phyloP scores from a whole-genome alignment of 768 basidiomycete genomes.

The Leccinum disarticulatum region DNA sequence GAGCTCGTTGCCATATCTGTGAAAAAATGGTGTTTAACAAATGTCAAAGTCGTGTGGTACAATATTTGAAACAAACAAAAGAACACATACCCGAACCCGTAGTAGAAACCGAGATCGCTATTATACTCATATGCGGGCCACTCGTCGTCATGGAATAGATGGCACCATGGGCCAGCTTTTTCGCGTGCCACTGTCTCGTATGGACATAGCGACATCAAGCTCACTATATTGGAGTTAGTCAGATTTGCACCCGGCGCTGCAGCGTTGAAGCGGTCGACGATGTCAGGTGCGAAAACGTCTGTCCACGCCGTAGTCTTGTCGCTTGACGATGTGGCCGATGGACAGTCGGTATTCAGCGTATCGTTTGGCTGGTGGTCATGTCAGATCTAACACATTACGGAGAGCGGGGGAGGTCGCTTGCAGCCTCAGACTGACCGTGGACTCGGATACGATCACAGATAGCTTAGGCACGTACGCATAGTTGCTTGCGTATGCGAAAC shows the following conservation, averaged over 20 bases:
- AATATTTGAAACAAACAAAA: no score
- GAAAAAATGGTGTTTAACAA: no score
- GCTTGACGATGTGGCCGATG: conserved; percentile 24
- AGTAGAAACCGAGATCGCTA: conserved; percentile 73
- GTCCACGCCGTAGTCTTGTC: conserved; percentile 47
- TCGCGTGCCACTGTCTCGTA: conserved; percentile 63
- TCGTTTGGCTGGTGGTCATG: conserved; percentile 44
- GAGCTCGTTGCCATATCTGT: conserved; percentile 61
- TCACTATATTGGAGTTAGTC: conserved; percentile 49
- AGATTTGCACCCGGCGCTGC: conserved; percentile 65
- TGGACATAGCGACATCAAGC: conserved; percentile 69
- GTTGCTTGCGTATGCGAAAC: conserved; percentile 51
- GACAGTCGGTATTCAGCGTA: conserved; percentile 68
- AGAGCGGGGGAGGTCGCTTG: neutral
- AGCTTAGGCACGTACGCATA: conserved; percentile 44
- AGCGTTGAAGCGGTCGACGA: conserved; percentile 56
- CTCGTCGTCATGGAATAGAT: conserved; percentile 57
- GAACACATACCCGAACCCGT: conserved; percentile 52
- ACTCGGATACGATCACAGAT: conserved; percentile 54
- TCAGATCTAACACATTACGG: neutral
- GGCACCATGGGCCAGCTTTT: conserved; percentile 61
- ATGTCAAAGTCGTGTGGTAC: no score
- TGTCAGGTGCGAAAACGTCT: conserved; percentile 48
- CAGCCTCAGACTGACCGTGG: conserved; percentile 35
- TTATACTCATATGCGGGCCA: conserved; percentile 66